Percentiles rank a stretch among this genome's conserved stretches.
These are phyloP conservation scores for Athelia sp. DNA, from an alignment of 1,284 basidiomycete genomes.

Conservation along the genomic window DNA sequence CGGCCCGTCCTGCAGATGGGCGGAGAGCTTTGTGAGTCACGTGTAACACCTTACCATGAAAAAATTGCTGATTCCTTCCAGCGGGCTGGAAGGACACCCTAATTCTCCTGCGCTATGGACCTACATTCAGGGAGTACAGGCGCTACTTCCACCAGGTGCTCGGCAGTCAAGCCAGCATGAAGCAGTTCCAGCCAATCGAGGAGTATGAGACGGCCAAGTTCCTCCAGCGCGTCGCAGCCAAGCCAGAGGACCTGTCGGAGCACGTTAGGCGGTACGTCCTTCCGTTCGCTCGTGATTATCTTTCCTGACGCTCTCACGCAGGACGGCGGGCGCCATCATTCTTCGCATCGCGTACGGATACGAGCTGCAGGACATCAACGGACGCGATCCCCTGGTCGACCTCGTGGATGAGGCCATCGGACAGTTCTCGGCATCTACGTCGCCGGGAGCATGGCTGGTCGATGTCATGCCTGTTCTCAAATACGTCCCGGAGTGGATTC, in stretches of 20 bases:
- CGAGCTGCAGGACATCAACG: constrained; percentile 4
- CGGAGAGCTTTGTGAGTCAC: constrained; percentile 31
- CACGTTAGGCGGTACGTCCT: background rate
- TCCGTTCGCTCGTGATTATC: too few species aligned
- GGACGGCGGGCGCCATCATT: constrained; percentile 4
- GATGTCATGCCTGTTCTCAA: constrained; percentile 15
- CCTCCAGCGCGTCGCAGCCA: constrained; percentile 18
- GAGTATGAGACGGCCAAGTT: constrained; percentile 23
- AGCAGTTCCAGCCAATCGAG: constrained; percentile 23
- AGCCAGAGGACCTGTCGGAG: constrained; percentile 21
- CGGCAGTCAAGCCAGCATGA: constrained; percentile 25
- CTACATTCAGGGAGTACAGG: constrained; percentile 23
- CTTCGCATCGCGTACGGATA: constrained; percentile 14
- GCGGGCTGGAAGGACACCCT: constrained; percentile 31
- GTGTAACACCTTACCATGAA: too few species aligned
- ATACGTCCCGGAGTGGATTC: constrained; percentile 20
- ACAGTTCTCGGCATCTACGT: constrained; percentile 8
- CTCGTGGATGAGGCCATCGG: constrained; percentile 10
- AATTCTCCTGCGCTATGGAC: constrained; percentile 25
- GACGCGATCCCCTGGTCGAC: constrained; percentile 11
- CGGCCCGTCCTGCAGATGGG: constrained; percentile 42
- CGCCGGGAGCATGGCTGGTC: constrained; percentile 15
- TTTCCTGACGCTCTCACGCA: too few species aligned
- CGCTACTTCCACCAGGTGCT: constrained; percentile 27
- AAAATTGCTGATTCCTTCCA: background rate